phyloP scores from a whole-genome alignment of 306 rosid genomes.

The Rosa lucieae region DNA sequence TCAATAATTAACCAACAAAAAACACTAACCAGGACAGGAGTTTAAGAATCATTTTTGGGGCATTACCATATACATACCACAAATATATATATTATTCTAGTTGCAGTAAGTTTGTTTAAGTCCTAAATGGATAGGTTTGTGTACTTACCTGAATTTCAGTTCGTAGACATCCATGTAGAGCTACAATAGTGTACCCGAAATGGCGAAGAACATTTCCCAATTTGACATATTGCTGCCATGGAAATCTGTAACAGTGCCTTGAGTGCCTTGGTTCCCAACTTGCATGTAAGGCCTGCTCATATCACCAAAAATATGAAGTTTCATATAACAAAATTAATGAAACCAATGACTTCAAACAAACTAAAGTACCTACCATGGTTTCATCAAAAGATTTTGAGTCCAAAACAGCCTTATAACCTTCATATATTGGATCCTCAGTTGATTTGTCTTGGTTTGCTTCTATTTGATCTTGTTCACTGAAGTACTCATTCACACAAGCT shows the following conservation, averaged over 20 bases:
- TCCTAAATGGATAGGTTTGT: neutral
- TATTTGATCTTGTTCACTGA: conserved; percentile 44
- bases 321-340: neutral
- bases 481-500: conserved; percentile 88
- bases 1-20: neutral
- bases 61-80: neutral
- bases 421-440: conserved; percentile 59
- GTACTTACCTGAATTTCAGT: conserved; percentile 83
- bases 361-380: conserved; percentile 50
- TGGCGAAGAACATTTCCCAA: conserved; percentile 89
- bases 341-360: conserved; percentile 9
- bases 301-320: conserved; percentile 7
- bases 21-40: neutral
- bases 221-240: conserved; percentile 92
- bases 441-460: conserved; percentile 37
- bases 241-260: conserved; percentile 67
- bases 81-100: neutral
- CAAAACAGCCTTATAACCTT: conserved; percentile 85
- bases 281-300: conserved; percentile 75
- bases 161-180: conserved; percentile 83
- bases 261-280: conserved; percentile 99
- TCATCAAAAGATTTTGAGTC: conserved; percentile 91
- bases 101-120: neutral
- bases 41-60: neutral
- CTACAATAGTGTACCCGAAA: conserved; percentile 89